A percentile compares a stretch with the other conserved stretches of the same genome.
These are phyloP conservation scores for Lizonia empirigonia DNA, from an alignment of 2,329 filamentous ascomycete species.

Conservation along the genomic window DNA sequence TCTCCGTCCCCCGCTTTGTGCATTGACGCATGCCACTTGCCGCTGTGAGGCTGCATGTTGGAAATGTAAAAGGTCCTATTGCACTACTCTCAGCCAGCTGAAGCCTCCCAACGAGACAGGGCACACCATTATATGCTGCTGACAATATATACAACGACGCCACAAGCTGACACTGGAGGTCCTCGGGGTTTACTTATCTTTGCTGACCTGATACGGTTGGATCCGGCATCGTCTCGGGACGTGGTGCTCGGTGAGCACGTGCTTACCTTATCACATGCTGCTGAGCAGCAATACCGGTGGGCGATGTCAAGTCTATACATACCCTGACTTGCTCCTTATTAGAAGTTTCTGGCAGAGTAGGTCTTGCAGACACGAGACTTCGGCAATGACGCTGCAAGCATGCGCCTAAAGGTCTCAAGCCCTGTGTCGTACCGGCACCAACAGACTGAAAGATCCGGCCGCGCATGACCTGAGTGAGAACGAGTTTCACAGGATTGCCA, in stretches of 20 bases:
- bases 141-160: not conserved
- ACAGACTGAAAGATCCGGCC: not conserved
- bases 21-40: constrained; percentile 9
- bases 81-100: not conserved
- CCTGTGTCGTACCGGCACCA: not conserved
- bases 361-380: not conserved
- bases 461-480: not conserved
- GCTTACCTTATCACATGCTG: not conserved
- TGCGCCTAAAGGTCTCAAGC: not conserved
- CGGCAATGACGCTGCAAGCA: not conserved
- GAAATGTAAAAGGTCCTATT: too few species aligned
- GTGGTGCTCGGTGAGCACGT: not conserved
- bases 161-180: not conserved
- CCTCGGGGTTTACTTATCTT: constrained; percentile 1
- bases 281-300: too few species aligned
- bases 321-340: not conserved
- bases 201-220: not conserved
- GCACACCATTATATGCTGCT: not conserved
- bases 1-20: constrained; percentile 15
- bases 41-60: constrained; percentile 8
- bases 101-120: not conserved
- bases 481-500: not conserved
- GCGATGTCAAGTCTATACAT: not conserved
- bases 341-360: not conserved
- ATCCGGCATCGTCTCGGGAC: not conserved